Base-by-base conservation (phyloP, 257 asterid species). In the Ilex aquifolium region DNA sequence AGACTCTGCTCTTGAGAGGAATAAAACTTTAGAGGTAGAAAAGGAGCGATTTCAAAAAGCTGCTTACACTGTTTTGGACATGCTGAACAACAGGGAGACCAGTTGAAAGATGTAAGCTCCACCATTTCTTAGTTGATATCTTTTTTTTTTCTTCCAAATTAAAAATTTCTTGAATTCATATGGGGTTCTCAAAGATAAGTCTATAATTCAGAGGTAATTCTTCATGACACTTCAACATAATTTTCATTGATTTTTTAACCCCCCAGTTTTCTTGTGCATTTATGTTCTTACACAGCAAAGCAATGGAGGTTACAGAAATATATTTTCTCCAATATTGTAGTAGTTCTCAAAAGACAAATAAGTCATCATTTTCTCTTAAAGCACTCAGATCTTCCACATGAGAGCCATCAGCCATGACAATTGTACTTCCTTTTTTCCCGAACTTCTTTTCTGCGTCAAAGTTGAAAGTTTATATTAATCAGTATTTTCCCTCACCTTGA, bases 321-420 rank as follows among this genome's bases (percentile, higher is more conserved):
- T 6, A 15, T 11, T 11, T 12, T 3, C 54, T 31, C 55, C 3
- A 32, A 29, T 53, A 36, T 60, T 36, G 36, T 31, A 9, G 31
- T 50, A 5, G 29, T 69, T 64, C 65, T 83, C 76, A 88, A 62
- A 79, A 29, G 39, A 91, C 80, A 80, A 86, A 88, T 59, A 91
- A 75, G 84, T 85, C 92, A 60, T 85, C 98, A 58, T 91, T 79
- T 76, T 91, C 96, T 73, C 83, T 81, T 78, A 91, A 69, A 58
- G 81, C 88, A 44, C 65, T 63, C 70, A 81, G 70, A 74, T 91
- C 96, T 67, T 86, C 90, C 72, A 77, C 85, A 62, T 68, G 83
- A 62, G 85, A 88, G 54, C 96, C 92, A 69, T 88, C 85, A 39
- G 74, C 83, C 88, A 81, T 86, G 78, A 80, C 72, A 70, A 88